Conservation (phyloP, 106 monocot species). For the Iris macrosiphon region DNA sequence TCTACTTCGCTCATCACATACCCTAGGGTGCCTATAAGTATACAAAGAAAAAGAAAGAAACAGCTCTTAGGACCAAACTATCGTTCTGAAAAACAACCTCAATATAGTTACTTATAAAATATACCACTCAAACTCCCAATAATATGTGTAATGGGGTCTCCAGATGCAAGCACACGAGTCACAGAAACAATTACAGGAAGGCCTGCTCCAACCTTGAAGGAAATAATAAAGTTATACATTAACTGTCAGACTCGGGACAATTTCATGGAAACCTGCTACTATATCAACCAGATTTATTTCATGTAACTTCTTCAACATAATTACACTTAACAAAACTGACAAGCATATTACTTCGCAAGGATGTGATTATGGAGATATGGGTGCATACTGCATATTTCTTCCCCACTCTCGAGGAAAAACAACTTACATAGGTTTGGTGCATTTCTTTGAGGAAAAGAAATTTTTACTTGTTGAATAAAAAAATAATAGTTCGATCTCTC, state of each 20-base stretch:
- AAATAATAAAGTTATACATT: not conserved
- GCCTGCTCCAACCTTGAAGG: conserved; percentile 88
- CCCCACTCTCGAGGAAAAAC: too few relatives aligned
- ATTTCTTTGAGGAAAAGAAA: too few relatives aligned
- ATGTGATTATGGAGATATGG: too few relatives aligned
- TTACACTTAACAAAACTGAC: too few relatives aligned
- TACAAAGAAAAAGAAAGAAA: conserved; percentile 1
- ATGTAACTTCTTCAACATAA: too few relatives aligned
- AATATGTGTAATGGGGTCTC: conserved; percentile 75
- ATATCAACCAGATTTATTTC: too few relatives aligned
- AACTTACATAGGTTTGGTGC: too few relatives aligned
- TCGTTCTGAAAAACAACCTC: not conserved
- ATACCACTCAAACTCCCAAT: conserved; percentile 96
- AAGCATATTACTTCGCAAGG: too few relatives aligned
- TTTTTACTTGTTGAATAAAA: too few relatives aligned
- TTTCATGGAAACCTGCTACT: not conserved
- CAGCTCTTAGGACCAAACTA: not conserved
- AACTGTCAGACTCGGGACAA: not conserved
- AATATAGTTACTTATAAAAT: not conserved
- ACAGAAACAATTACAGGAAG: conserved; percentile 94
- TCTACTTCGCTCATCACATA: conserved; percentile 98
- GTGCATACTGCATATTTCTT: too few relatives aligned
- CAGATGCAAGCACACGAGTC: conserved; percentile 73
- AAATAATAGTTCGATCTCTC: too few relatives aligned
- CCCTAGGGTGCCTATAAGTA: conserved; percentile 78